These are phyloP conservation scores for Salix dunnii DNA, from an alignment of 345 rosid genomes.

Conservation along the genomic window DNA sequence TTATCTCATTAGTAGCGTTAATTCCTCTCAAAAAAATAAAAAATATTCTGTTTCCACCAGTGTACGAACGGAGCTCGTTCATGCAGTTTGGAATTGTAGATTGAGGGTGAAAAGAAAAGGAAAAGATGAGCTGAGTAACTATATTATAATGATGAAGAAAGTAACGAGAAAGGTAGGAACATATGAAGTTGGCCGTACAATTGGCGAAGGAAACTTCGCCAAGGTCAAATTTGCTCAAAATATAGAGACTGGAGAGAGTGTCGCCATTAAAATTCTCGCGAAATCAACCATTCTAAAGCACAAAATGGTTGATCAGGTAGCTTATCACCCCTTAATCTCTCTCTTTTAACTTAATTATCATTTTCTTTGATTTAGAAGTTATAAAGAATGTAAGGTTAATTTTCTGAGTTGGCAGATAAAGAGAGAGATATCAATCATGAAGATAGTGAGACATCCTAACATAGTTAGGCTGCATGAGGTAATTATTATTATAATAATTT, in stretches of 20 bases:
- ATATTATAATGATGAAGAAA: conserved; percentile 27
- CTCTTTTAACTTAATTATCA: background rate
- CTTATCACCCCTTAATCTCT: background rate
- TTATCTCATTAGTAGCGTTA: background rate
- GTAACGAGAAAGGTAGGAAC: conserved; percentile 59
- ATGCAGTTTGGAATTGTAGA: background rate
- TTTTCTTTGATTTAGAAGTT: background rate
- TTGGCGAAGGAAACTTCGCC: conserved; percentile 94
- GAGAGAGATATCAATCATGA: conserved; percentile 91
- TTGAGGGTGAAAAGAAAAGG: background rate
- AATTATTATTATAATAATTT: background rate
- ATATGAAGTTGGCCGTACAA: conserved; percentile 77
- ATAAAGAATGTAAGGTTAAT: background rate
- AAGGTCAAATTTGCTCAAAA: conserved; percentile 88
- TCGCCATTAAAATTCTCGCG: conserved; percentile 81
- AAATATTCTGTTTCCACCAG: background rate
- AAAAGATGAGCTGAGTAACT: background rate
- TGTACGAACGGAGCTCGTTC: background rate
- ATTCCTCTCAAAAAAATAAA: background rate
- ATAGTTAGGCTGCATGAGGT: conserved; percentile 86
- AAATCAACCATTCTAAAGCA: conserved; percentile 79
- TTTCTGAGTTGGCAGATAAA: conserved; percentile 46
- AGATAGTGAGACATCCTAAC: conserved; percentile 81
- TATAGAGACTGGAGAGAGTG: conserved; percentile 61
- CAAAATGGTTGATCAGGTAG: conserved; percentile 89